Conservation (phyloP, 257 asterid species). For the Pogostemon cablin region DNA sequence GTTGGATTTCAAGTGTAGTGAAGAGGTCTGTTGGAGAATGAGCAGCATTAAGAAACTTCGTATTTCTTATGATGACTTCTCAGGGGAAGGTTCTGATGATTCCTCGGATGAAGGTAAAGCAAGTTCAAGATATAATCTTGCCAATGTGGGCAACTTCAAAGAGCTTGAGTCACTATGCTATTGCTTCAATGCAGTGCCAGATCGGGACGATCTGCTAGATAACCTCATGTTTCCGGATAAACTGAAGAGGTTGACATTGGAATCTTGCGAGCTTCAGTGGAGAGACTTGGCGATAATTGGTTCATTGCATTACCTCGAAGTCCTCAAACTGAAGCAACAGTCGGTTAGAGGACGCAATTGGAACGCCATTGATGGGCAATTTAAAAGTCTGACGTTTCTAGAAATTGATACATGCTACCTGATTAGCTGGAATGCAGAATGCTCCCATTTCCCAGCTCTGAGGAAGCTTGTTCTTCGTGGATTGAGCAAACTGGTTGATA, state of each 20-base stretch:
- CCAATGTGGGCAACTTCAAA: background rate
- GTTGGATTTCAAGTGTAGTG: background rate
- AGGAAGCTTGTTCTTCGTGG: conserved; percentile 5
- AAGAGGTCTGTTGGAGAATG: conserved; percentile 24
- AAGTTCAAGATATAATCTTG: background rate
- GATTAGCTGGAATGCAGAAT: conserved; percentile 10
- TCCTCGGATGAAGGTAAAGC: background rate
- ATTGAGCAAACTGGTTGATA: background rate
- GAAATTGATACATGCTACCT: conserved; percentile 11
- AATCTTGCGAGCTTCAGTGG: conserved; percentile 8
- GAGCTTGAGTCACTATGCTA: conserved; percentile 10
- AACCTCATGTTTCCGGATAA: background rate
- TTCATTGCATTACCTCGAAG: conserved; percentile 1
- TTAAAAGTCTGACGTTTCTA: background rate
- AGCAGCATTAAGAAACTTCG: conserved; percentile 16
- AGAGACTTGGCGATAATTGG: background rate
- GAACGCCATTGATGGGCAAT: conserved; percentile 10
- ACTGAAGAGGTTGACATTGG: background rate
- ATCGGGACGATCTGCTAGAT: background rate
- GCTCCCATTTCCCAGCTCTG: background rate
- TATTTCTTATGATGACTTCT: background rate
- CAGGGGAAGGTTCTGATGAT: background rate
- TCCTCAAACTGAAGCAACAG: conserved; percentile 5
- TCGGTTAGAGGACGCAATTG: background rate
- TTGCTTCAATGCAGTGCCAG: background rate